phyloP scores from a whole-genome alignment of 164 flowering plant genomes.

The Aristolochia fimbriata region DNA sequence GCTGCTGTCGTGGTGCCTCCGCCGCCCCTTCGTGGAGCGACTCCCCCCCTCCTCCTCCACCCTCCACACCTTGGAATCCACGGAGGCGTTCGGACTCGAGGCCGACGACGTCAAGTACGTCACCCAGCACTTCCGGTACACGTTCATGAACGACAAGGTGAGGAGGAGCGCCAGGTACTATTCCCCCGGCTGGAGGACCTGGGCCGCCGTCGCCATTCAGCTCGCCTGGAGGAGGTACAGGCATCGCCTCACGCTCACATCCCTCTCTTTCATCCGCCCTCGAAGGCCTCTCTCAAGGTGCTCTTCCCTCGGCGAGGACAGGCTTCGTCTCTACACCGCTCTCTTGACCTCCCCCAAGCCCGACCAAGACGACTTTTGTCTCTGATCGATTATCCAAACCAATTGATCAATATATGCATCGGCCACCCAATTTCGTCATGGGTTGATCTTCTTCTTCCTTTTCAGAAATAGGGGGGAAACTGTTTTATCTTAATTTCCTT shows the following conservation, averaged over 20 bases:
- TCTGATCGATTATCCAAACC: slow-evolving; percentile 17
- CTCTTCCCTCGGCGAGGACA: slow-evolving; percentile 77
- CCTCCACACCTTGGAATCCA: slow-evolving; percentile 67
- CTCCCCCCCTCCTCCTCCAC: slow-evolving; percentile 88
- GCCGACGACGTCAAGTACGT: slow-evolving; percentile 87
- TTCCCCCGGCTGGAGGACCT: slow-evolving; percentile 94
- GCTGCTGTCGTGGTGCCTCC: slow-evolving; percentile 87
- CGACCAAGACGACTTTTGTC: slow-evolving; percentile 66
- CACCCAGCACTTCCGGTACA: slow-evolving; percentile 89
- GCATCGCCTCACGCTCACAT: slow-evolving; percentile 70
- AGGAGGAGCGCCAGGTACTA: slow-evolving; percentile 84
- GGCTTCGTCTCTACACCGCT: slow-evolving; percentile 82
- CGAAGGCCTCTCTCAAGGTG: slow-evolving; percentile 71
- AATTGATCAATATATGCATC: background rate
- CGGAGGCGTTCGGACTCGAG: slow-evolving; percentile 86
- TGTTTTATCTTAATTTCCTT: too few relatives aligned
- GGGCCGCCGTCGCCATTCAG: slow-evolving; percentile 97
- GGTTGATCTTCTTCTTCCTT: too few relatives aligned
- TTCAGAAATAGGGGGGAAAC: too few relatives aligned
- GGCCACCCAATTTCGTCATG: background rate
- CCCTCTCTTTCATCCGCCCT: slow-evolving; percentile 78
- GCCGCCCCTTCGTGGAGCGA: slow-evolving; percentile 74
- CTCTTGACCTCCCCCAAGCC: slow-evolving; percentile 92
- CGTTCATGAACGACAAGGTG: slow-evolving; percentile 78
- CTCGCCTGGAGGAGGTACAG: slow-evolving; percentile 85